Conservation (phyloP, 371 early-diverging fungal genomes). For the Zancudomyces culisetae region DNA sequence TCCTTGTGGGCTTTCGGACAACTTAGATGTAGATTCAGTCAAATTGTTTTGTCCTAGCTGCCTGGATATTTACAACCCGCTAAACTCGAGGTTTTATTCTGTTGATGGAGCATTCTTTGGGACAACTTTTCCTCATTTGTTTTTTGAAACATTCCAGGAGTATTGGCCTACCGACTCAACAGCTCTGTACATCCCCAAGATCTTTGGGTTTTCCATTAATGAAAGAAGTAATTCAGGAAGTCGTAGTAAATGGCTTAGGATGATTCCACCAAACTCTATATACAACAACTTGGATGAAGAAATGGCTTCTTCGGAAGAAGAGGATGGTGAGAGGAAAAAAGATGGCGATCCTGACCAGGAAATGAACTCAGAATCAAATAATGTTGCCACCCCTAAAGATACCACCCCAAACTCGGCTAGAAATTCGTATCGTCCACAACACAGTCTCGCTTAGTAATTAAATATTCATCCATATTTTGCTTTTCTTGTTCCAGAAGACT, state of each 20-base stretch:
- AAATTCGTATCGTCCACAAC: no score
- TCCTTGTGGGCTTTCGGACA: conserved; percentile 80
- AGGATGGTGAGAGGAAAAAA: no score
- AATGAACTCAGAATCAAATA: no score
- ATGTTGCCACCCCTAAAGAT: no score
- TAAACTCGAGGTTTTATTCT: conserved; percentile 46
- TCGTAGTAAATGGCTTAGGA: conserved; percentile 59
- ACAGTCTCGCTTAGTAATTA: no score
- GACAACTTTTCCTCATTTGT: conserved; percentile 89
- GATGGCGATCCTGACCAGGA: no score
- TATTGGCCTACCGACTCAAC: conserved; percentile 29
- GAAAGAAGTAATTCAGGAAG: conserved; percentile 52
- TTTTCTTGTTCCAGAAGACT: no score
- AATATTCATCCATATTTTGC: no score
- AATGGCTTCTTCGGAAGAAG: no score
- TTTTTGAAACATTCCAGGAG: conserved; percentile 73
- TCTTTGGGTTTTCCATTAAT: conserved; percentile 89
- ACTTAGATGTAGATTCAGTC: conserved; percentile 57
- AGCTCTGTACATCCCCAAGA: conserved; percentile 73
- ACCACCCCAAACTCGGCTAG: no score
- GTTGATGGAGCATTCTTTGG: conserved; percentile 98
- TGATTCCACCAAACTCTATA: no score
- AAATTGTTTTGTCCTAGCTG: conserved; percentile 86
- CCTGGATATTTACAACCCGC: conserved; percentile 87
- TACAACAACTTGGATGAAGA: no score